A percentile compares a stretch with the other conserved stretches of the same genome.
Evolutionary conservation across 768 basidiomycete species (phyloP).

Genomic region (Rubroboletus satanas): DNA sequence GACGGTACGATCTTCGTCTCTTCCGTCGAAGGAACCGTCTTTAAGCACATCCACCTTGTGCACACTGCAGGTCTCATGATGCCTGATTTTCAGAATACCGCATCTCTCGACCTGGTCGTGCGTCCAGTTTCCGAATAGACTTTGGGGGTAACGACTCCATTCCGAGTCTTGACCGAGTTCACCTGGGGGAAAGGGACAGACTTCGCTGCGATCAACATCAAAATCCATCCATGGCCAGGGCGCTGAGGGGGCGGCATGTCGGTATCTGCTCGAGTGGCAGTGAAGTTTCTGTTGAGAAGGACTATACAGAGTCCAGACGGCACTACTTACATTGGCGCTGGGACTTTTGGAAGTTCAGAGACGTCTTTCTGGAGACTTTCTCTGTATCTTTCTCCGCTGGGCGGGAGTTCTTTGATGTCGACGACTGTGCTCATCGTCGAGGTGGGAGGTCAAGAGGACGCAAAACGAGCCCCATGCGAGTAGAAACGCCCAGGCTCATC

Average conservation of each 20-base stretch:
- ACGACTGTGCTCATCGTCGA: constrained; percentile 15
- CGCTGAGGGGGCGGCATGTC: constrained; percentile 39
- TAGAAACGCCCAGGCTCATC: not conserved
- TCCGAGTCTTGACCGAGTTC: constrained; percentile 1
- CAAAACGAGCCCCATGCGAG: not conserved
- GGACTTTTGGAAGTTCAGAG: constrained; percentile 17
- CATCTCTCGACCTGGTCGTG: constrained; percentile 30
- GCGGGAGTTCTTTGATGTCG: constrained; percentile 2
- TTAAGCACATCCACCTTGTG: constrained; percentile 24
- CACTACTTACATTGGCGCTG: constrained; percentile 28
- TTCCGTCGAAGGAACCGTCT: constrained; percentile 16
- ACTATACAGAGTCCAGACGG: no score
- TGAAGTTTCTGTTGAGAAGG: not conserved
- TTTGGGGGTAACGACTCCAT: constrained; percentile 32
- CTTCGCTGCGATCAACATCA: constrained; percentile 24
- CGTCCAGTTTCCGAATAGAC: constrained; percentile 36
- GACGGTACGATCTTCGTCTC: not conserved
- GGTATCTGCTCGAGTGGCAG: constrained; percentile 21
- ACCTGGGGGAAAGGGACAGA: constrained; percentile 15
- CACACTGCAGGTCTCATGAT: constrained; percentile 13
- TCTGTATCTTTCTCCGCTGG: constrained; percentile 2
- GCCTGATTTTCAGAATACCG: constrained; percentile 18
- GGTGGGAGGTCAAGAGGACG: not conserved
- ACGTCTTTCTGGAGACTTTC: constrained; percentile 9
- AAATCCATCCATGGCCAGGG: constrained; percentile 44